Evolutionary conservation across 352 stramenopile species (phyloP).

Genomic region (Globisporangium mamillatum): DNA sequence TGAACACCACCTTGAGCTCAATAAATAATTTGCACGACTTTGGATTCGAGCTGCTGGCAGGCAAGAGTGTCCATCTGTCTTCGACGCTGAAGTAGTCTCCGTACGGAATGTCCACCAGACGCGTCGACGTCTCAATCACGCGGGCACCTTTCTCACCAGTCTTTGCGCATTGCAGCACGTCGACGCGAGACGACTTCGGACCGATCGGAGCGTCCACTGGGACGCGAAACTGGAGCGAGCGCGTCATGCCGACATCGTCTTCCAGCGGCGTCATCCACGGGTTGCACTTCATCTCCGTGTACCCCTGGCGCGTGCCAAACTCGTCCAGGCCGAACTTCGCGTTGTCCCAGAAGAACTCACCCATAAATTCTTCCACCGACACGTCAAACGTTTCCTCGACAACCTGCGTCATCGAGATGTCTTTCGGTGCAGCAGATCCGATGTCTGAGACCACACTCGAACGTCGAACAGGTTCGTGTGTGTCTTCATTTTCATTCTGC

Average conservation of each 20-base stretch:
- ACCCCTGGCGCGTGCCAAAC: slow-evolving; percentile 56
- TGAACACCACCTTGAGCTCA: slow-evolving; percentile 80
- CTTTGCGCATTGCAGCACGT: slow-evolving; percentile 73
- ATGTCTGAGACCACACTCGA: slow-evolving; percentile 61
- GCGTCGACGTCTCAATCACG: slow-evolving; percentile 74
- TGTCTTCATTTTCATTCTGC: neutral
- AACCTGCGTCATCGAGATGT: slow-evolving; percentile 75
- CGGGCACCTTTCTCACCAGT: slow-evolving; percentile 32
- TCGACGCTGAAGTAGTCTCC: slow-evolving; percentile 87
- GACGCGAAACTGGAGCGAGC: slow-evolving; percentile 70
- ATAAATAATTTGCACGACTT: slow-evolving; percentile 66
- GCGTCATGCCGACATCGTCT: slow-evolving; percentile 51
- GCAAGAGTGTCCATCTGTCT: slow-evolving; percentile 76
- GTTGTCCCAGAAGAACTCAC: slow-evolving; percentile 62
- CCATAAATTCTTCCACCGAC: slow-evolving; percentile 67
- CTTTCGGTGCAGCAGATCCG: slow-evolving; percentile 51
- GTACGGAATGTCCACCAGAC: slow-evolving; percentile 82
- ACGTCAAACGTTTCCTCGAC: slow-evolving; percentile 58
- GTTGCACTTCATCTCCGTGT: slow-evolving; percentile 72
- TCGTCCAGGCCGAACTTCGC: slow-evolving; percentile 67
- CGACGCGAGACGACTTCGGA: slow-evolving; percentile 77
- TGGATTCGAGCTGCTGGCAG: slow-evolving; percentile 31
- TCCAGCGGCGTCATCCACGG: slow-evolving; percentile 55
- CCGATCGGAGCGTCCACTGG: slow-evolving; percentile 80
- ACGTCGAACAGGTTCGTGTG: slow-evolving; percentile 17